These are phyloP conservation scores for Trichoderma arundinaceum DNA, from an alignment of 2,329 filamentous ascomycete species.

Conservation along the genomic window DNA sequence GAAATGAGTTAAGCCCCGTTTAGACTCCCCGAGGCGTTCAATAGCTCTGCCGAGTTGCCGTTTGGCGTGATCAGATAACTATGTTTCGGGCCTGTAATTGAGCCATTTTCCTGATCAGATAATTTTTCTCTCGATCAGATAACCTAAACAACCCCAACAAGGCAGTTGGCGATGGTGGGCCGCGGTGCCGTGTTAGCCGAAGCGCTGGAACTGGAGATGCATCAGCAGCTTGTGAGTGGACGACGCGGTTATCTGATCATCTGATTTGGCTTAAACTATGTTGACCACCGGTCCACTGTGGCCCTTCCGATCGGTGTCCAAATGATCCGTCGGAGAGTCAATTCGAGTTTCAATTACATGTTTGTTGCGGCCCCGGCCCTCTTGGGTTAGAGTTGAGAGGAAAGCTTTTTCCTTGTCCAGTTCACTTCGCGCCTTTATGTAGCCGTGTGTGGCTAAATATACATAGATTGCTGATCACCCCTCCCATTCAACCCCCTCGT, in stretches of 20 bases:
- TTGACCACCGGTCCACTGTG: conserved; percentile 4
- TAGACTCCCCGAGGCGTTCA: conserved; percentile 19
- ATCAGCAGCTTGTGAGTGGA: conserved; percentile 15
- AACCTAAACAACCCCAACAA: conserved; percentile 13
- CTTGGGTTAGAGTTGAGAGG: background rate
- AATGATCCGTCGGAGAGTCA: conserved; percentile 22
- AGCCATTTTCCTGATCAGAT: conserved; percentile 30
- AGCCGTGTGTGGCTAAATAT: conserved; percentile 7
- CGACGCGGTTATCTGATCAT: conserved; percentile 27
- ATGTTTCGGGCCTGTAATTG: conserved; percentile 19
- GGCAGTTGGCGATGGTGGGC: conserved; percentile 12
- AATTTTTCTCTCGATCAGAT: conserved; percentile 17
- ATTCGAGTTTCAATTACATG: conserved; percentile 17
- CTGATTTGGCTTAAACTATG: conserved; percentile 23
- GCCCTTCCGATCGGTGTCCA: conserved; percentile 5
- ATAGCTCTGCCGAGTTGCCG: conserved; percentile 26
- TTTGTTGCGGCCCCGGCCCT: conserved; percentile 5
- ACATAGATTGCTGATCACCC: conserved; percentile 23
- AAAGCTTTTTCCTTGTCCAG: background rate
- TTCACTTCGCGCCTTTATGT: background rate
- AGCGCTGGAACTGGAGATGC: conserved; percentile 26
- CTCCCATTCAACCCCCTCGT: background rate
- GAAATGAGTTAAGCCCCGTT: conserved; percentile 12
- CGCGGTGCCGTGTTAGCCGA: conserved; percentile 29
- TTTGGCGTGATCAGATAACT: conserved; percentile 27